Conservation (phyloP, 2,329 filamentous ascomycete species). For the Fusarium marasasianum region DNA sequence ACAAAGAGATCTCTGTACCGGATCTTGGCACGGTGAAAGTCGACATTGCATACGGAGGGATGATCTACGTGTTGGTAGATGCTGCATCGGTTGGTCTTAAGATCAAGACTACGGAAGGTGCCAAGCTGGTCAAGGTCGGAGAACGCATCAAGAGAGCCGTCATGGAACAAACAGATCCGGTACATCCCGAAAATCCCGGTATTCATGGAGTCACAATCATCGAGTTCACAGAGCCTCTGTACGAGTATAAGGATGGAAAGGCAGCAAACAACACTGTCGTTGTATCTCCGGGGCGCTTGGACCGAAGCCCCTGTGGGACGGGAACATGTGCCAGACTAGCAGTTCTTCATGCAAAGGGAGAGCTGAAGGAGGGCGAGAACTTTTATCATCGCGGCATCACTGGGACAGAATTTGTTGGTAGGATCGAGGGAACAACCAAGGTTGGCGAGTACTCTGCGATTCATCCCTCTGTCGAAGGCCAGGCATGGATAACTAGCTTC, state of each 20-base stretch:
- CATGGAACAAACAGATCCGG: slow-evolving; percentile 7
- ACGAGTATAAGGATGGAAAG: slow-evolving; percentile 8
- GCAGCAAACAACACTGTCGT: slow-evolving; percentile 23
- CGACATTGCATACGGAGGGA: slow-evolving; percentile 30
- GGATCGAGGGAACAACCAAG: not conserved
- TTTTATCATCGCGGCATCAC: slow-evolving; percentile 22
- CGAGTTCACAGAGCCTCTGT: slow-evolving; percentile 24
- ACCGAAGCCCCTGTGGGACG: slow-evolving; percentile 27
- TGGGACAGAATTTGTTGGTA: slow-evolving; percentile 20
- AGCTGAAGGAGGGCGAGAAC: slow-evolving; percentile 14
- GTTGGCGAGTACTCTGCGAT: slow-evolving; percentile 18
- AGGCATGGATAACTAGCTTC: slow-evolving; percentile 28
- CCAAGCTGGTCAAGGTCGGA: slow-evolving; percentile 19
- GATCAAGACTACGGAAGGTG: slow-evolving; percentile 20
- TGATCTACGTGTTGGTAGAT: slow-evolving; percentile 33
- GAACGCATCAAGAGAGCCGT: slow-evolving; percentile 29
- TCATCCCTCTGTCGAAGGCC: slow-evolving; percentile 15
- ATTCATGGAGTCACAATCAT: slow-evolving; percentile 27
- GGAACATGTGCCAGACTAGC: slow-evolving; percentile 29
- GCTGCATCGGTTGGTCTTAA: slow-evolving; percentile 15
- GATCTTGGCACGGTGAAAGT: slow-evolving; percentile 12
- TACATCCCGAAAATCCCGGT: slow-evolving; percentile 21
- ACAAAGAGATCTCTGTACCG: slow-evolving; percentile 18
- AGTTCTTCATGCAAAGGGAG: slow-evolving; percentile 16
- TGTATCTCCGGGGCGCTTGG: slow-evolving; percentile 20